phyloP scores from a whole-genome alignment of 257 asterid genomes.

The Solanum tarijense region DNA sequence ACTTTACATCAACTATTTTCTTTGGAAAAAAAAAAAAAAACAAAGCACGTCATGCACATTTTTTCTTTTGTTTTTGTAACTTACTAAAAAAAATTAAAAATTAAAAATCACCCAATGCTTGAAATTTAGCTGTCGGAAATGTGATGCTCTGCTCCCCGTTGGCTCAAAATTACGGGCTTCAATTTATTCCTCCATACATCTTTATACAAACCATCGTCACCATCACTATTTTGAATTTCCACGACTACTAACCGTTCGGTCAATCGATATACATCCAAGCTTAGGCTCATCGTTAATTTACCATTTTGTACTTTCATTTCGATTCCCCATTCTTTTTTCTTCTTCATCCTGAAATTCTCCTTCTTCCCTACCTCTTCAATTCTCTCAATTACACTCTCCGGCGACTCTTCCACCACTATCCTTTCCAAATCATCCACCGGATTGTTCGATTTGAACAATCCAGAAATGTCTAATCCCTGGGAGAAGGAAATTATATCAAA shows the following conservation, averaged over 20 bases:
- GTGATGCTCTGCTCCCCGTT: neutral
- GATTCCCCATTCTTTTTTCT: conserved; percentile 39
- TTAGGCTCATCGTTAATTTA: conserved; percentile 21
- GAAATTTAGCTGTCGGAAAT: neutral
- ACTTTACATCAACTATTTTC: neutral
- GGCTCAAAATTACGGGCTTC: conserved; percentile 34
- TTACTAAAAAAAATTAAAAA: neutral
- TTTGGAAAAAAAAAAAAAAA: neutral
- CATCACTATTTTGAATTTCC: conserved; percentile 40
- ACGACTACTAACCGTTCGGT: conserved; percentile 38
- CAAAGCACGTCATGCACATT: no score
- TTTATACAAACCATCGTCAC: conserved; percentile 28
- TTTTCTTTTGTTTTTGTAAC: neutral
- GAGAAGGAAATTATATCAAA: conserved; percentile 77
- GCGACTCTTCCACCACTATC: conserved; percentile 38
- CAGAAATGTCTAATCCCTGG: conserved; percentile 56
- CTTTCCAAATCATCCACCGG: conserved; percentile 37
- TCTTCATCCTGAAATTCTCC: conserved; percentile 21
- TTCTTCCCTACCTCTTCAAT: conserved; percentile 41
- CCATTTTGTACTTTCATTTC: conserved; percentile 41
- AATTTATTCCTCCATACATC: conserved; percentile 44
- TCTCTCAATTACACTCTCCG: conserved; percentile 46
- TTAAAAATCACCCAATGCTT: neutral
- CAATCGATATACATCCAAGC: conserved; percentile 35
- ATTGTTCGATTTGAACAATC: conserved; percentile 26